Evolutionary conservation across 2,329 filamentous ascomycete species (phyloP), one percentile per base, ranked within the genome.

Genomic region (Keithomyces neogunnii): DNA sequence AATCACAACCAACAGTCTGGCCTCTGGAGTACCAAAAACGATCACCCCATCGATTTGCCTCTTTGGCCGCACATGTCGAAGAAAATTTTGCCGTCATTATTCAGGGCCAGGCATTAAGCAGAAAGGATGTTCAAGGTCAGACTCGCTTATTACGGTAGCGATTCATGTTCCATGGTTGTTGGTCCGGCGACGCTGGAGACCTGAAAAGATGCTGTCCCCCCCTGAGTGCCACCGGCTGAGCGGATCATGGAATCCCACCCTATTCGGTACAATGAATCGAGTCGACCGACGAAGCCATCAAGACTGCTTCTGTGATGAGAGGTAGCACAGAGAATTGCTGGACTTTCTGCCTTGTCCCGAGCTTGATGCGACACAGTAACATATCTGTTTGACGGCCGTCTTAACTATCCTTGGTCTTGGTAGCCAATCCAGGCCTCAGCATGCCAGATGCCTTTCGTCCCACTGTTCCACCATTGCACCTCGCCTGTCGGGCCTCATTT

Each of bases 341-440:
- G 26, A 10, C 40, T 19, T 19, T 19, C 19, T 19, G 19, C 19
- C 19, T 19, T 19, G 19, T 19, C 19, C 19, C 19, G 19, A 19
- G 19, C 19, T 19, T 19, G 19, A 19, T 19, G 19, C 19, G 19
- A 40, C 38, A 19, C n/a, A 40, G 13, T 38, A 38, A 10, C 5
- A 10, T 13, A n/a, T 38, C 11, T 39, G n/a, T 13, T 13, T 13
- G 30, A 3, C 11, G n/a, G 19, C 6, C n/a, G n/a, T 30, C 3
- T 44, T 30, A 19, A 5, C 11, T 26, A 45, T 49, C 40, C 49
- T 48, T 42, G 46, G n/a, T 29, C 47, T 32, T 26, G 49, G 49
- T 43, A 51, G 38, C 48, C 45, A 46, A 51, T 49, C 51, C 45
- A 33, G 33, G 30, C 43, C 42, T 29, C 46, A 19, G 36, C 39